Evolutionary conservation across 805 yeast species (phyloP).

Genomic region (Scheffersomyces stipitis): DNA sequence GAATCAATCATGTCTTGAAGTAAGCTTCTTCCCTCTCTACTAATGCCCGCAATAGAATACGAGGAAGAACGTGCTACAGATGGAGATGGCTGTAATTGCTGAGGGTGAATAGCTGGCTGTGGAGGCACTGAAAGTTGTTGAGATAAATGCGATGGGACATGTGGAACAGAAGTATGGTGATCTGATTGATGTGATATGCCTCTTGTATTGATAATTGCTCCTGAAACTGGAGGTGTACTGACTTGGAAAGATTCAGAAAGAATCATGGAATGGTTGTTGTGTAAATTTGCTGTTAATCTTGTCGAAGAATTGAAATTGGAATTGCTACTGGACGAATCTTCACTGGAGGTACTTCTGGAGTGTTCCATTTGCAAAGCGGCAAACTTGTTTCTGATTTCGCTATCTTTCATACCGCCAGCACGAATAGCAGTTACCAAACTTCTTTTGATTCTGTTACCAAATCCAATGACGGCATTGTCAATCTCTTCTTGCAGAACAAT

Average conservation of each 20-base stretch:
- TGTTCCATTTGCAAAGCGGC: constrained; percentile 22
- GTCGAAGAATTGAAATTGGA: constrained; percentile 17
- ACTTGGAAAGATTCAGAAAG: constrained; percentile 28
- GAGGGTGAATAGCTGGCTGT: constrained; percentile 2
- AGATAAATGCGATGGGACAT: constrained; percentile 20
- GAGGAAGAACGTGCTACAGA: constrained; percentile 15
- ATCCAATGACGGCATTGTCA: constrained; percentile 77
- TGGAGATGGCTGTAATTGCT: background rate
- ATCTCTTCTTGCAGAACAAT: constrained; percentile 67
- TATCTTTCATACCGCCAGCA: constrained; percentile 24
- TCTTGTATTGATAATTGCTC: constrained; percentile 6
- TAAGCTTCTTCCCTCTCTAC: constrained; percentile 27
- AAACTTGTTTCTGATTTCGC: constrained; percentile 20
- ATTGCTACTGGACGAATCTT: constrained; percentile 21
- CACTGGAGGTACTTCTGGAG: constrained; percentile 28
- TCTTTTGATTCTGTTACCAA: constrained; percentile 62
- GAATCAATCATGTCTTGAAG: constrained; percentile 36
- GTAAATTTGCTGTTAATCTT: constrained; percentile 6
- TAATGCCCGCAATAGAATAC: constrained; percentile 22
- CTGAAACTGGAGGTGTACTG: constrained; percentile 12
- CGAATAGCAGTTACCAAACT: constrained; percentile 46
- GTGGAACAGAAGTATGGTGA: constrained; percentile 7
- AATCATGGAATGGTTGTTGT: constrained; percentile 26
- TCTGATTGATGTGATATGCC: constrained; percentile 1
- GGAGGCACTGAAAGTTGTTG: constrained; percentile 7